Conservation (phyloP, 2,329 filamentous ascomycete species). For the Bipolaris zeicola region DNA sequence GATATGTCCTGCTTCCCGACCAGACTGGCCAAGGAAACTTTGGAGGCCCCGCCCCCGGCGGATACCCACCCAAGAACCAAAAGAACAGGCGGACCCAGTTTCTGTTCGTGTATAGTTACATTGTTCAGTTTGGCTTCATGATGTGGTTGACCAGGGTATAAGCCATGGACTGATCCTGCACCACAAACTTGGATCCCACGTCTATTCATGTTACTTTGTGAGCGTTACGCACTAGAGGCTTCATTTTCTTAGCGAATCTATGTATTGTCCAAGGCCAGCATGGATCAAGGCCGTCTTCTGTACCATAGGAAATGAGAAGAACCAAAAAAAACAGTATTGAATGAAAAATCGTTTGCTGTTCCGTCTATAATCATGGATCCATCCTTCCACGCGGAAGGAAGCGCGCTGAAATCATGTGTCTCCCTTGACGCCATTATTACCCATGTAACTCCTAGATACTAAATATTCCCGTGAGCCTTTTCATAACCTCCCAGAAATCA, state of each 20-base stretch:
- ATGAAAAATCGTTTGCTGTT: too few species aligned
- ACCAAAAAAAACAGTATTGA: background rate
- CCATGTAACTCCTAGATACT: too few species aligned
- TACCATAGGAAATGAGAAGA: background rate
- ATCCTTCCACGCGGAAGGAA: too few species aligned
- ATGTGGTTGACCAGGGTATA: slow-evolving; percentile 67
- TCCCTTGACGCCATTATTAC: too few species aligned
- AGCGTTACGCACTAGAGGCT: background rate
- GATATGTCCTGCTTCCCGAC: slow-evolving; percentile 94
- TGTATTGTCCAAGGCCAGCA: background rate
- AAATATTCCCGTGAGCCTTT: too few species aligned
- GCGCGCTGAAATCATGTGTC: too few species aligned
- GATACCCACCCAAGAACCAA: slow-evolving; percentile 77
- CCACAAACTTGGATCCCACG: background rate
- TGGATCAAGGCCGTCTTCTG: background rate
- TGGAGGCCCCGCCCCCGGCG: slow-evolving; percentile 51
- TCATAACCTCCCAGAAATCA: too few species aligned
- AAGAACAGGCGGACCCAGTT: slow-evolving; percentile 41
- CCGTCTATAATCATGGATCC: too few species aligned
- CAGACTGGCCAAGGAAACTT: slow-evolving; percentile 31
- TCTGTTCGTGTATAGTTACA: slow-evolving; percentile 71
- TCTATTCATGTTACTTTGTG: background rate
- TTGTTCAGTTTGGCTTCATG: slow-evolving; percentile 95
- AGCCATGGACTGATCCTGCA: background rate
- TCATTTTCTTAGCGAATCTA: background rate